phyloP scores from a whole-genome alignment of 306 rosid species.

The Quillaja saponaria region DNA sequence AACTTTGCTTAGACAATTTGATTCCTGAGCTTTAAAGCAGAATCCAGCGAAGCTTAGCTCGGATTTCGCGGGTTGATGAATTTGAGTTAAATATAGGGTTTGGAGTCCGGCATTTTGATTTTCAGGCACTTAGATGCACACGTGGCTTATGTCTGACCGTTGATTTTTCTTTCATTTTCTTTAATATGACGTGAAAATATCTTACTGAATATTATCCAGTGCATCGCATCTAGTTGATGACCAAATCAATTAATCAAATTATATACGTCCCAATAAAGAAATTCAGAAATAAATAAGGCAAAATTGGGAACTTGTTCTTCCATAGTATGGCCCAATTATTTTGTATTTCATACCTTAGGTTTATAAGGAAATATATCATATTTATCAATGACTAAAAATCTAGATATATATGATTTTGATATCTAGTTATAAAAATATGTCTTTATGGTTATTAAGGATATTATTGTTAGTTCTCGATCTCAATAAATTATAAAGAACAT shows the following conservation, averaged over 20 bases:
- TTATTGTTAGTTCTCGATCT: no score
- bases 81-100: slow-evolving; percentile 46
- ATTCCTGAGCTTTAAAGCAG: slow-evolving; percentile 39
- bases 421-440: no score
- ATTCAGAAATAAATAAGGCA: neutral
- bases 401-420: no score
- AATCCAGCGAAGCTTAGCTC: slow-evolving; percentile 42
- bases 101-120: slow-evolving; percentile 54
- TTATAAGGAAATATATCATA: no score
- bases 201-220: neutral
- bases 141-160: slow-evolving; percentile 27
- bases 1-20: neutral
- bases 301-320: neutral
- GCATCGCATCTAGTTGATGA: neutral
- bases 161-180: neutral
- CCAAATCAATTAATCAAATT: neutral
- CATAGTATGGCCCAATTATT: neutral
- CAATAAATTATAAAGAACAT: no score
- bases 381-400: no score
- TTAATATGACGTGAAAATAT: neutral
- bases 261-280: no score
- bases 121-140: slow-evolving; percentile 28
- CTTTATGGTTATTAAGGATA: no score
- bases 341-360: neutral
- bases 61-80: slow-evolving; percentile 60